These are phyloP conservation scores for Arachis monticola DNA, from an alignment of 331 rosid genomes.

Conservation along the genomic window DNA sequence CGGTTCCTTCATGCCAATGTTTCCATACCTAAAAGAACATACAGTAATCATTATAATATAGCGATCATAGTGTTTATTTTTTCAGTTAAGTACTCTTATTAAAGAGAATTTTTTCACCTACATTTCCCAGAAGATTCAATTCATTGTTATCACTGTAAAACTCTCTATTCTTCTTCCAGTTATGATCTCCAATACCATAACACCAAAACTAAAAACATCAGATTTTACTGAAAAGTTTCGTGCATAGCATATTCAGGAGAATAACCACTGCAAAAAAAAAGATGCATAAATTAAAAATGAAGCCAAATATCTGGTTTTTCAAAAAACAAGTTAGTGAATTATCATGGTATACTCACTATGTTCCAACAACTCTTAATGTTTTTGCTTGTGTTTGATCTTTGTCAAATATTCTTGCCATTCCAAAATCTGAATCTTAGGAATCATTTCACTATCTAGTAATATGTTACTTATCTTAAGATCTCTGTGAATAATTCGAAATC, in stretches of 20 bases:
- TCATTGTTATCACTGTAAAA: slow-evolving; percentile 40
- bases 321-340: background rate
- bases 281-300: background rate
- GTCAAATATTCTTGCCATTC: slow-evolving; percentile 73
- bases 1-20: too few species aligned
- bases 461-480: too few species aligned
- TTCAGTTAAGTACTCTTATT: too few species aligned
- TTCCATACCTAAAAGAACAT: slow-evolving; percentile 49
- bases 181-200: slow-evolving; percentile 67
- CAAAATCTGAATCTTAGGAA: slow-evolving; percentile 84
- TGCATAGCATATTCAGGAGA: slow-evolving; percentile 79
- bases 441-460: slow-evolving; percentile 65
- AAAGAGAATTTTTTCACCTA: background rate
- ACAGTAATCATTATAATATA: too few species aligned
- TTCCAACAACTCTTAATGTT: slow-evolving; percentile 76
- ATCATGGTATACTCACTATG: slow-evolving; percentile 60
- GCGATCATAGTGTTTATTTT: too few species aligned
- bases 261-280: slow-evolving; percentile 53
- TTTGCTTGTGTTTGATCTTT: slow-evolving; percentile 63
- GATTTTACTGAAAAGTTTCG: slow-evolving; percentile 68
- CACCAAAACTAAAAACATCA: slow-evolving; percentile 75
- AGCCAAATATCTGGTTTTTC: background rate
- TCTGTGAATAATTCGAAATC: too few species aligned
- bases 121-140: slow-evolving; percentile 48
- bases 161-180: slow-evolving; percentile 66